These are phyloP conservation scores for Meredithiella fracta DNA, from an alignment of 2,329 filamentous ascomycete genomes.

Conservation along the genomic window DNA sequence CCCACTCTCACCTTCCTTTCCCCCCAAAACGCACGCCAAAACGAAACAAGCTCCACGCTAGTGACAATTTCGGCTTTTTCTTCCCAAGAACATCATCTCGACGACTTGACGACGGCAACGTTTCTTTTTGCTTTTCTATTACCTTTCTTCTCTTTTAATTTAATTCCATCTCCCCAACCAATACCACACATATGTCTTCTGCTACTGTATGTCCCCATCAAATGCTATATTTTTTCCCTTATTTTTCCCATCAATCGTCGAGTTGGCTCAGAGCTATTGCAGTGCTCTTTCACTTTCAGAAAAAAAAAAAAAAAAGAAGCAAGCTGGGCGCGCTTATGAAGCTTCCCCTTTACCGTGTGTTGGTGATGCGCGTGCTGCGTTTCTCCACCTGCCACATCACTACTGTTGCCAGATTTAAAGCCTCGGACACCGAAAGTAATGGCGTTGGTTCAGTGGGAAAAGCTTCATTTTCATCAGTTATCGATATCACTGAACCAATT, in stretches of 20 bases:
- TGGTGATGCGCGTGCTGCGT: neutral
- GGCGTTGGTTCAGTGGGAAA: neutral
- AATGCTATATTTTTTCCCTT: neutral
- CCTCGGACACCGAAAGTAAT: neutral
- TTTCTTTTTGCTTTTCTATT: conserved; percentile 9
- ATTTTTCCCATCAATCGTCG: neutral
- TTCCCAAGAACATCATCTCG: conserved; percentile 12
- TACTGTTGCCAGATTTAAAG: neutral
- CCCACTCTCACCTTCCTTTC: conserved; percentile 7
- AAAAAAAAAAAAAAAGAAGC: too few relatives aligned
- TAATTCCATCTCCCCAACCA: conserved; percentile 13
- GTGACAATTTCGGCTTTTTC: conserved; percentile 14
- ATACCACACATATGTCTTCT: conserved; percentile 21
- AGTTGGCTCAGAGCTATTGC: conserved; percentile 7
- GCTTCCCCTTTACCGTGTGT: conserved; percentile 5
- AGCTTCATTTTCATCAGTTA: conserved; percentile 8
- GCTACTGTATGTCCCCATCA: conserved; percentile 20
- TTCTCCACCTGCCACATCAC: neutral
- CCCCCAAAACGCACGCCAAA: conserved; percentile 1
- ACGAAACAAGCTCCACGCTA: conserved; percentile 12
- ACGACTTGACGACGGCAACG: conserved; percentile 12
- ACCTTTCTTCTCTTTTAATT: conserved; percentile 8
- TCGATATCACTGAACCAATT: too few relatives aligned
- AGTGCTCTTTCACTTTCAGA: too few relatives aligned
- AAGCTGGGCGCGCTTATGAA: neutral